phyloP scores from a whole-genome alignment of 805 yeast species.

The Yamadazyma philogaea region DNA sequence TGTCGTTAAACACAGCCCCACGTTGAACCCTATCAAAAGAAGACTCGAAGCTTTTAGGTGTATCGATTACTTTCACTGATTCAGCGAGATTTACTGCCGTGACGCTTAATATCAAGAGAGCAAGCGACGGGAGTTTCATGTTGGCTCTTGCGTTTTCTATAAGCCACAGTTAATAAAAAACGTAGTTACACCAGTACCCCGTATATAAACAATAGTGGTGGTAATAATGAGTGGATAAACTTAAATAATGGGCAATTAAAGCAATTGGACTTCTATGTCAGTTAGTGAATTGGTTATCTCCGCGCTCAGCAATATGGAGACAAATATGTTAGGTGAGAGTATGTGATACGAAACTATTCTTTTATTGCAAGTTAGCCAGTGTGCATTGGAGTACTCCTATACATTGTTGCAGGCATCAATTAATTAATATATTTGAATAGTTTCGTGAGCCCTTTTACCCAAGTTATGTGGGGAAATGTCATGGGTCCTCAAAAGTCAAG shows the following conservation, averaged over 20 bases:
- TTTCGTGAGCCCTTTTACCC: no score
- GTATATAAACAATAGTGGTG: not conserved
- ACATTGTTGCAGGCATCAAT: no score
- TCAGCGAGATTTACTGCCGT: not conserved
- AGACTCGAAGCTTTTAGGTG: slow-evolving; percentile 6
- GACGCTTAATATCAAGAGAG: not conserved
- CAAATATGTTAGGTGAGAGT: not conserved
- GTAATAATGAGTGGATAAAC: not conserved
- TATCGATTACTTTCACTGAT: not conserved
- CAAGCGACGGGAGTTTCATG: not conserved
- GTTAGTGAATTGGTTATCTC: not conserved
- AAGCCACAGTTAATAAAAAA: not conserved
- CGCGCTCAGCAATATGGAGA: not conserved
- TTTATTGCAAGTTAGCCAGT: no score
- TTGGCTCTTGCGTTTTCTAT: not conserved
- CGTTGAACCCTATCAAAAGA: slow-evolving; percentile 10
- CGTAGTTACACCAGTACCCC: no score
- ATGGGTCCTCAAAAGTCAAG: no score
- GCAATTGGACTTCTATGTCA: not conserved
- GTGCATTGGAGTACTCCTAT: no score
- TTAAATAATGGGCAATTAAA: not conserved
- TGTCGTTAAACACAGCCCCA: slow-evolving; percentile 19
- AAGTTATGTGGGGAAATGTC: no score
- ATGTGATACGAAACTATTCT: not conserved
- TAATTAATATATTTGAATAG: no score